A percentile compares a stretch with the other conserved stretches of the same genome.
Evolutionary conservation across 176 grass and related monocot genomes (phyloP).

Genomic region (Guadua angustifolia): DNA sequence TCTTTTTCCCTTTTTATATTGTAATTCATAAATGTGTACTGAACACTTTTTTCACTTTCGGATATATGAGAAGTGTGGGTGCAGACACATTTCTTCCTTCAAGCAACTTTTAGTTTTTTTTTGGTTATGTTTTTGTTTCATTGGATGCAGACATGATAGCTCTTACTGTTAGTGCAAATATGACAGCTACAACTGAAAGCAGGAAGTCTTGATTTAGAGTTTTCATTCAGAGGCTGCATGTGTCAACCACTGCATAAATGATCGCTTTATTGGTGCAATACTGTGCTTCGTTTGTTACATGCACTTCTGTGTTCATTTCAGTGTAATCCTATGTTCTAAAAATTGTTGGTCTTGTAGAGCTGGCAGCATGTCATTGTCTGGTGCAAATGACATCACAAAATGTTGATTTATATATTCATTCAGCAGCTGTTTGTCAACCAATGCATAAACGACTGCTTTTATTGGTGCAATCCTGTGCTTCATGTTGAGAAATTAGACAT

Average conservation of each 20-base stretch:
- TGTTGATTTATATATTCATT: not conserved
- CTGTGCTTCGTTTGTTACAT: not conserved
- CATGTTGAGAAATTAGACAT: too few species aligned
- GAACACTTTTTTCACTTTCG: not conserved
- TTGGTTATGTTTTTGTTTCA: constrained; percentile 5
- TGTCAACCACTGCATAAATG: not conserved
- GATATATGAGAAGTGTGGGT: not conserved
- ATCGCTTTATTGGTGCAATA: not conserved
- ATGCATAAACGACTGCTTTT: not conserved
- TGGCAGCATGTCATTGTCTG: too few species aligned
- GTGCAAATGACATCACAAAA: not conserved
- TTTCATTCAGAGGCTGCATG: not conserved
- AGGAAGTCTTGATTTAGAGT: not conserved
- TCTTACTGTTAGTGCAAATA: not conserved
- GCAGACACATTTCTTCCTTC: not conserved
- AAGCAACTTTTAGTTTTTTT: not conserved
- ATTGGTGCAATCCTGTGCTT: not conserved
- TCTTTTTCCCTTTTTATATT: not conserved
- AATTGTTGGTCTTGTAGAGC: not conserved
- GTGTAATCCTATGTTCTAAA: too few species aligned
- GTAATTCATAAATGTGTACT: not conserved
- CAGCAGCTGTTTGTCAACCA: not conserved
- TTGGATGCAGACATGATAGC: not conserved
- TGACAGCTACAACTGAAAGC: too few species aligned
- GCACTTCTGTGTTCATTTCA: not conserved